A percentile compares a stretch with the other conserved stretches of the same genome.
These are phyloP conservation scores for Adansonia grandidieri DNA, from an alignment of 441 rosid species.

Conservation along the genomic window DNA sequence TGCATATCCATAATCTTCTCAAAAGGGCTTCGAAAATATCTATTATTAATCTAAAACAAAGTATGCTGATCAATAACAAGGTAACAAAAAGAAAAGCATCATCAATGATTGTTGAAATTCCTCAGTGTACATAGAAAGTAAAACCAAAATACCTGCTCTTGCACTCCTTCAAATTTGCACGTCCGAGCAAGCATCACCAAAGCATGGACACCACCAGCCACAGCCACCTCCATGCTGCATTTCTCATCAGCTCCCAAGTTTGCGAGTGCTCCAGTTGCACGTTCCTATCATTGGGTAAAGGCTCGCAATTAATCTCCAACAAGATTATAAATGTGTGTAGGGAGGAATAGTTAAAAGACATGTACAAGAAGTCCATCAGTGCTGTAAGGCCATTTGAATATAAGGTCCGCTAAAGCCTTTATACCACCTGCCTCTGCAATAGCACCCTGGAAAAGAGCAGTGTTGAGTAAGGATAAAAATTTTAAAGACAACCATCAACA, in stretches of 20 bases:
- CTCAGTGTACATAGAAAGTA: conserved; percentile 2
- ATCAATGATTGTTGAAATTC: not conserved
- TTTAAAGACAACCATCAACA: not conserved
- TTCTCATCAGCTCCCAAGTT: conserved; percentile 97
- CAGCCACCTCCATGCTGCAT: conserved; percentile 89
- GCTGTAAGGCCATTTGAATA: conserved; percentile 81
- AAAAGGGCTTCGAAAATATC: not conserved
- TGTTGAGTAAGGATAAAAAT: conserved; percentile 18
- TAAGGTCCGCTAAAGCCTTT: conserved; percentile 88
- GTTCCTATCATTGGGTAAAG: conserved; percentile 58
- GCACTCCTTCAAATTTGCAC: conserved; percentile 93
- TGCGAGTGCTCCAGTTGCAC: conserved; percentile 96
- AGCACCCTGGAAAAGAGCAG: conserved; percentile 55
- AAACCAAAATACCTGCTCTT: conserved; percentile 71
- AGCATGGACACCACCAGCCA: conserved; percentile 89
- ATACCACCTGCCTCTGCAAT: conserved; percentile 94
- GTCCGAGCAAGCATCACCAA: conserved; percentile 89
- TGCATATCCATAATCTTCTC: not conserved
- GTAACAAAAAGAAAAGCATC: conserved; percentile 1
- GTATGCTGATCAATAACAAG: not conserved
- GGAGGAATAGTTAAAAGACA: conserved; percentile 10
- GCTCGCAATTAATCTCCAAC: not conserved
- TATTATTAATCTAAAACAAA: not conserved
- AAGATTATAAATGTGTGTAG: not conserved
- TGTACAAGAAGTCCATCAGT: conserved; percentile 85